A percentile compares a stretch with the other conserved stretches of the same genome.
These are phyloP conservation scores for bread wheat (Triticum aestivum) DNA, from an alignment of 176 grass and related monocot species.

Conservation along the genomic window DNA sequence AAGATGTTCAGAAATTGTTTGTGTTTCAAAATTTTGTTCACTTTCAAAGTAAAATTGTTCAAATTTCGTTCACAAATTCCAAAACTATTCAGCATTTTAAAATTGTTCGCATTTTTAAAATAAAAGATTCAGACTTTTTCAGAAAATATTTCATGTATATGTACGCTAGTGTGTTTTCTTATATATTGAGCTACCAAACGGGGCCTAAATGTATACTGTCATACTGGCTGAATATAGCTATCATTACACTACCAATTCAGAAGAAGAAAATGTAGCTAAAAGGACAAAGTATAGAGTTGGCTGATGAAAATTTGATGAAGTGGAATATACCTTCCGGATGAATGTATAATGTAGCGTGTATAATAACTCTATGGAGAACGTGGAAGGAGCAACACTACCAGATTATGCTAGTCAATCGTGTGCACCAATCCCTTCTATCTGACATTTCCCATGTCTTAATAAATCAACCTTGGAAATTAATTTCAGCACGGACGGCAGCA, in stretches of 20 bases:
- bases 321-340: not conserved
- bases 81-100: too few relatives aligned
- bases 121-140: too few relatives aligned
- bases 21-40: too few relatives aligned
- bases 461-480: not conserved
- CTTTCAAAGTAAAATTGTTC: too few relatives aligned
- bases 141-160: too few relatives aligned
- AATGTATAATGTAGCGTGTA: not conserved
- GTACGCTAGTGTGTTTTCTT: too few relatives aligned
- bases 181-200: too few relatives aligned
- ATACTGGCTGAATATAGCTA: not conserved
- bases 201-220: not conserved
- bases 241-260: not conserved
- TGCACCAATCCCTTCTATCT: not conserved
- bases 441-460: not conserved
- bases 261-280: not conserved
- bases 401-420: not conserved
- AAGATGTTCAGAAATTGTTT: too few relatives aligned
- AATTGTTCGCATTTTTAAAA: too few relatives aligned
- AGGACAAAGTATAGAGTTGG: not conserved
- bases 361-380: not conserved
- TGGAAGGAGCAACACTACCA: not conserved
- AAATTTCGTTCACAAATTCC: too few relatives aligned
- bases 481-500: not conserved
- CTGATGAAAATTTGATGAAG: not conserved